Evolutionary conservation across 2,329 filamentous ascomycete genomes (phyloP).

Genomic region (Exophiala mesophila): DNA sequence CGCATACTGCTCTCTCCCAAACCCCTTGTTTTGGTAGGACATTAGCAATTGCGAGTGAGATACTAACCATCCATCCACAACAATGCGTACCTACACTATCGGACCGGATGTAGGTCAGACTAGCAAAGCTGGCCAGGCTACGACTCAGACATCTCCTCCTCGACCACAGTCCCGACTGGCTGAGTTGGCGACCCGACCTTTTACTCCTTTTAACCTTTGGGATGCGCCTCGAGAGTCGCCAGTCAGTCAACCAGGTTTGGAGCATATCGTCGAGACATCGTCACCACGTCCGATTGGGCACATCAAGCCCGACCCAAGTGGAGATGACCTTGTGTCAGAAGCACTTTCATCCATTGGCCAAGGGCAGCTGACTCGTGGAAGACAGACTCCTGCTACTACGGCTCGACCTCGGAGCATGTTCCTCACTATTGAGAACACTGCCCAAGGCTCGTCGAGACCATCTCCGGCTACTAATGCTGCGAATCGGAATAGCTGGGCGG

Average conservation of each 20-base stretch:
- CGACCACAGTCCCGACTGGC: background rate
- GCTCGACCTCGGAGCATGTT: background rate
- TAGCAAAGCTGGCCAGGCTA: too few relatives aligned
- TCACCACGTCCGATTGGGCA: background rate
- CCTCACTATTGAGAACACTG: background rate
- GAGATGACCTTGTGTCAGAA: background rate
- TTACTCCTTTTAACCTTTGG: background rate
- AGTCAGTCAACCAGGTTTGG: background rate
- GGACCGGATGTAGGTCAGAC: too few relatives aligned
- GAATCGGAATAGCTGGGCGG: background rate
- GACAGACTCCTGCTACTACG: background rate
- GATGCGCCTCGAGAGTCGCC: background rate
- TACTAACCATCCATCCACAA: too few relatives aligned
- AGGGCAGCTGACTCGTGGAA: background rate
- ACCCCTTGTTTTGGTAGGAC: too few relatives aligned
- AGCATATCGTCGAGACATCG: too few relatives aligned
- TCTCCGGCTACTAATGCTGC: background rate
- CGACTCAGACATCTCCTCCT: background rate
- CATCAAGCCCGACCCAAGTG: background rate
- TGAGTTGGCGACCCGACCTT: background rate
- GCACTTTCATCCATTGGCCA: background rate
- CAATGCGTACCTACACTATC: too few relatives aligned
- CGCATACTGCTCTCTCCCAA: too few relatives aligned
- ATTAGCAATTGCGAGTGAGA: too few relatives aligned
- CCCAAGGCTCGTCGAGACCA: background rate